Evolutionary conservation across 306 rosid genomes (phyloP).

Genomic region (Lablab purpureus): DNA sequence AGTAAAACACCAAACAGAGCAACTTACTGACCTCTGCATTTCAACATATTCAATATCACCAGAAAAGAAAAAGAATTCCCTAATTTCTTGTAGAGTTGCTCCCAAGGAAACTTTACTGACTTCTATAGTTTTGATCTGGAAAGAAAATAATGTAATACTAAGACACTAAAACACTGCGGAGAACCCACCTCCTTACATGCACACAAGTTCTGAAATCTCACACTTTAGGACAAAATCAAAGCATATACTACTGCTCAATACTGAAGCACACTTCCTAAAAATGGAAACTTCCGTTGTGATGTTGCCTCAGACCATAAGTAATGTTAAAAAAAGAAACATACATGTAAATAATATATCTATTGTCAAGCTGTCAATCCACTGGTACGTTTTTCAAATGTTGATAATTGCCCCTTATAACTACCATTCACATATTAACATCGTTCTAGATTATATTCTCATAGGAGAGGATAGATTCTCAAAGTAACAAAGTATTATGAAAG

Average conservation of each 20-base stretch:
- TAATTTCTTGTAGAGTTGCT: constrained; percentile 86
- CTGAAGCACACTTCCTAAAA: neutral
- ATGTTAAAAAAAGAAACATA: no score
- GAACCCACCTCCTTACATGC: constrained; percentile 22
- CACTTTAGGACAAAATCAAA: constrained; percentile 9
- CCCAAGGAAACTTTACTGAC: constrained; percentile 90
- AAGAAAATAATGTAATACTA: constrained; percentile 21
- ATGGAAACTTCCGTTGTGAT: neutral
- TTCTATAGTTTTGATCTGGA: constrained; percentile 77
- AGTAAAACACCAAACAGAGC: neutral
- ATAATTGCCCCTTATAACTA: constrained; percentile 23
- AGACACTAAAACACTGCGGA: constrained; percentile 19
- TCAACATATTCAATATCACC: constrained; percentile 95
- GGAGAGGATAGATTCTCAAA: no score
- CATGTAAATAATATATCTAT: no score
- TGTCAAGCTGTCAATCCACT: constrained; percentile 3
- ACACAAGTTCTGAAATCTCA: constrained; percentile 8
- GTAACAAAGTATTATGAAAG: no score
- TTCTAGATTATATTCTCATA: no score
- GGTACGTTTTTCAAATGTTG: neutral
- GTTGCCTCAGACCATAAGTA: no score
- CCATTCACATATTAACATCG: neutral
- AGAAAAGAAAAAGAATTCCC: constrained; percentile 94
- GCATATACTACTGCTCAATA: neutral
- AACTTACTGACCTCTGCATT: constrained; percentile 64